Base-by-base conservation (phyloP, 306 rosid genomes). In the Rosa lucieae region DNA sequence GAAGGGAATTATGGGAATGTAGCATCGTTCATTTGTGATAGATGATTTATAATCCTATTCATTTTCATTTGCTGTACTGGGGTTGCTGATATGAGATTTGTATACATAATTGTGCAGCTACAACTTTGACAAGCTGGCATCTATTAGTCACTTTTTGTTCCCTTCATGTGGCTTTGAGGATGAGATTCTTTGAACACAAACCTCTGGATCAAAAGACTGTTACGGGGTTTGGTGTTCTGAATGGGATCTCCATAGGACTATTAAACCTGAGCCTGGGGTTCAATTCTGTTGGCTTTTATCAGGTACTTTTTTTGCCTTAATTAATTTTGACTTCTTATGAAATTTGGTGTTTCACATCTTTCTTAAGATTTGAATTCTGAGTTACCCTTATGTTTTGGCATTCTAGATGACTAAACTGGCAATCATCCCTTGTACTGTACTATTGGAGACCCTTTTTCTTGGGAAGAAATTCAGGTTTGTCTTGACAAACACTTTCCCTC, bases 111-210 rank as follows among this genome's bases (percentile, higher is more conserved):
- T 67, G 71, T 87, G 90, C 94, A 95, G 98, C 99, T 81, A 95
- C 98, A 72, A 92, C 99, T 72, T 89, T 95, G 97, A 95, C 99
- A 74, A 95, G 98, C 87, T 95, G 99, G 99, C 99, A 95, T 89
- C 94, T 95, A 75, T 96, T 95, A 56, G 99, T 95, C 83, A 95
- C 99, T 49, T 95, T 95, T 82, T 95, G 97, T 84, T 95, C 99
- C 66, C 98, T 95, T 86, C 96, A 95, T 47, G 89, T 77, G 89
- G 99, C 99, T 44, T 83, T 90, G 55, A 86, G 77, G 81, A 83
- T 95, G 97, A 91, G 87, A 89, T 82, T 95, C 77, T 95, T 95
- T 81, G 99, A 95, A 79, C 97, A 95, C 85, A 95, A 95, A 80
- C 86, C 97, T 59, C 89, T 95, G 80, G 99, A 95, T 68, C 90